These are phyloP conservation scores for Exophiala oligosperma DNA, from an alignment of 2,329 filamentous ascomycete genomes.

Conservation along the genomic window DNA sequence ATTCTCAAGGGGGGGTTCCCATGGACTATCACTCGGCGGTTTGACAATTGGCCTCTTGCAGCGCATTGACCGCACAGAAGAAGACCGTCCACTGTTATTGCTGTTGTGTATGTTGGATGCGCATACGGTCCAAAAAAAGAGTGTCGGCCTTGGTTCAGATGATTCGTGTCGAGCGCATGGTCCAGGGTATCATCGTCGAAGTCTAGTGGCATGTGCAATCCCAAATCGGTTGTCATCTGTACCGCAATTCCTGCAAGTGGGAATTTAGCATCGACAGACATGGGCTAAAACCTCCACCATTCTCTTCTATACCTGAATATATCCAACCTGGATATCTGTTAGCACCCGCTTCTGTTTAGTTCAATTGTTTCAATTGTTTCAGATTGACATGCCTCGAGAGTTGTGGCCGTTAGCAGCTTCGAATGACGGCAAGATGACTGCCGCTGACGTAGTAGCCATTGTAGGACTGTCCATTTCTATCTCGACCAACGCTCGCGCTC, in stretches of 20 bases:
- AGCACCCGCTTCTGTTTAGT: constrained; percentile 34
- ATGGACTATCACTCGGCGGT: not conserved
- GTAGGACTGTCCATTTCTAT: constrained; percentile 50
- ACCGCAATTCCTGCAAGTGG: constrained; percentile 41
- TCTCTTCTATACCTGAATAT: constrained; percentile 1
- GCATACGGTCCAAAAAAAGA: constrained; percentile 39
- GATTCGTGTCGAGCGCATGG: not conserved
- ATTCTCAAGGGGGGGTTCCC: not conserved
- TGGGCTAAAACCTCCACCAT: not conserved
- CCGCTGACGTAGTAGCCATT: constrained; percentile 49
- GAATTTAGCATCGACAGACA: not conserved
- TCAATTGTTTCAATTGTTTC: not conserved
- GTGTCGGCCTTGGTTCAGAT: constrained; percentile 23
- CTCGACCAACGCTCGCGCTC: constrained; percentile 47
- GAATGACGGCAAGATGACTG: constrained; percentile 47
- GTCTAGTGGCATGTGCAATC: constrained; percentile 36
- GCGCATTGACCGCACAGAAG: constrained; percentile 3
- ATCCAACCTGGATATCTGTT: constrained; percentile 25
- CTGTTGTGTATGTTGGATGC: not conserved
- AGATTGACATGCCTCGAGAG: constrained; percentile 44
- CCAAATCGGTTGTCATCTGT: constrained; percentile 46
- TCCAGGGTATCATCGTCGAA: not conserved
- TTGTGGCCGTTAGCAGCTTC: constrained; percentile 47
- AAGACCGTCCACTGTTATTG: constrained; percentile 7
- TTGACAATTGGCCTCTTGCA: not conserved